phyloP scores from a whole-genome alignment of 2,329 filamentous ascomycete species.

The Alternaria burnsii region DNA sequence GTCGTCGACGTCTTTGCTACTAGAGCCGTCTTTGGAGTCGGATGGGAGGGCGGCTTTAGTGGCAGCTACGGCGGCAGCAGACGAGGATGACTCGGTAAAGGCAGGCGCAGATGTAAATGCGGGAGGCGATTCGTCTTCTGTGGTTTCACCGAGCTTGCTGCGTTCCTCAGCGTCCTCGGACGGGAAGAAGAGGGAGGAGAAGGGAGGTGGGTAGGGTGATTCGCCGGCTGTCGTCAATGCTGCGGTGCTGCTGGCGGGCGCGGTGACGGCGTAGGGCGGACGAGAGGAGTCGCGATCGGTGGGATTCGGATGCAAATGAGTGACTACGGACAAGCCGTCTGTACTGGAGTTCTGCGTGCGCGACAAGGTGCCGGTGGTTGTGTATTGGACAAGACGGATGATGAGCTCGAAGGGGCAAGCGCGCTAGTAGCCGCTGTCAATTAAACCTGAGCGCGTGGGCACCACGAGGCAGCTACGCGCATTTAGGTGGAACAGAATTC shows the following conservation, averaged over 20 bases:
- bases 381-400: conserved; percentile 28
- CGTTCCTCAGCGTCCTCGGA: conserved; percentile 58
- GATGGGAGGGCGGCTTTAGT: conserved; percentile 85
- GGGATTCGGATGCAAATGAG: conserved; percentile 48
- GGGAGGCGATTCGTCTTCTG: conserved; percentile 53
- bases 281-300: conserved; percentile 37
- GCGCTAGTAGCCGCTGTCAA: conserved; percentile 39
- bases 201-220: conserved; percentile 67
- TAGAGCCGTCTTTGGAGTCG: conserved; percentile 78
- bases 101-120: conserved; percentile 62
- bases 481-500: conserved; percentile 29
- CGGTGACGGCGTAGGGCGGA: conserved; percentile 39
- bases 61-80: conserved; percentile 64
- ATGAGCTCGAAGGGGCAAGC: conserved; percentile 38
- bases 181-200: conserved; percentile 69
- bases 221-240: conserved; percentile 58
- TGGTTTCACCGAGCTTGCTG: conserved; percentile 53
- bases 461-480: conserved; percentile 36
- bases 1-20: conserved; percentile 78
- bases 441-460: conserved; percentile 36
- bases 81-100: conserved; percentile 60
- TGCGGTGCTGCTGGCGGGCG: conserved; percentile 48
- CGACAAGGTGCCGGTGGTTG: conserved; percentile 55
- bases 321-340: conserved; percentile 57
- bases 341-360: conserved; percentile 51